These are phyloP conservation scores for Globisporangium irregulare DNA, from an alignment of 352 stramenopile species.

Conservation along the genomic window DNA sequence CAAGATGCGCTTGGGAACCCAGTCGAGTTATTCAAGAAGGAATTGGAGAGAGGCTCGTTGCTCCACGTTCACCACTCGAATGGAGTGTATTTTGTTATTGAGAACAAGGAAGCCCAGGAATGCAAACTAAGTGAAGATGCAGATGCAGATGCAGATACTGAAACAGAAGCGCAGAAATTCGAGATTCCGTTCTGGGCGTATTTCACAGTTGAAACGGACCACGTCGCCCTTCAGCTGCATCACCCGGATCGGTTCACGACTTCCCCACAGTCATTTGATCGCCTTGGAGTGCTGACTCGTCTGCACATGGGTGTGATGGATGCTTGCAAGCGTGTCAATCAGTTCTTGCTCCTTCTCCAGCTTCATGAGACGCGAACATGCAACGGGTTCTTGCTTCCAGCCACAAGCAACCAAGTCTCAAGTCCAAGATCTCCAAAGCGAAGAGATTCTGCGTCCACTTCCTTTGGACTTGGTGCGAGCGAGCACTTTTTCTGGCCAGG, in stretches of 20 bases:
- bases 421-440: constrained; percentile 43
- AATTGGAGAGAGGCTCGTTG: constrained; percentile 42
- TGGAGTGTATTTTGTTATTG: constrained; percentile 70
- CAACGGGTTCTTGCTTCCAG: constrained; percentile 65
- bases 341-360: constrained; percentile 79
- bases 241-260: constrained; percentile 38
- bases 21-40: constrained; percentile 59
- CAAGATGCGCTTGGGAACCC: constrained; percentile 60
- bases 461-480: constrained; percentile 20
- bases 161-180: constrained; percentile 15
- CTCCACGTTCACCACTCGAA: constrained; percentile 56
- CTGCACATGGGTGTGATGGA: constrained; percentile 69
- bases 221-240: constrained; percentile 58
- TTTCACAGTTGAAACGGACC: constrained; percentile 54
- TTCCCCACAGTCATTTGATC: constrained; percentile 32
- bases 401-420: constrained; percentile 28
- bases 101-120: constrained; percentile 17
- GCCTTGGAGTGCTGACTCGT: constrained; percentile 59
- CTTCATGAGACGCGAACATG: constrained; percentile 81
- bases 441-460: constrained; percentile 26
- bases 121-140: background rate
- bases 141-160: background rate
- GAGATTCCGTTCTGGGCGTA: constrained; percentile 82
- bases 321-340: constrained; percentile 80
- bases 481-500: constrained; percentile 83